phyloP scores from a whole-genome alignment of 805 yeast species.

The Crinitomyces ghanaensis region DNA sequence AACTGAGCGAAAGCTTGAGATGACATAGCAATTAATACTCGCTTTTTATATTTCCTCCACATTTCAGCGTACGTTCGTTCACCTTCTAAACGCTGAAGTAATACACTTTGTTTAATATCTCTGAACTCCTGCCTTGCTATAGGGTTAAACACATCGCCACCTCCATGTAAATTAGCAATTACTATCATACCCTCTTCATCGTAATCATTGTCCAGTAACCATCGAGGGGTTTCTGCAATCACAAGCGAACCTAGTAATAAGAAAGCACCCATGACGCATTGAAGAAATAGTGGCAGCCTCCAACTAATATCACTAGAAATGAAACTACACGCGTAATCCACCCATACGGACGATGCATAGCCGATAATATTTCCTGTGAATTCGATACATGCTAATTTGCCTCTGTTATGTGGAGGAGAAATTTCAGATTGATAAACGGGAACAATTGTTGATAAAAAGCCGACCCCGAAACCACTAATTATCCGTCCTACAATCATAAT shows the following conservation, averaged over 20 bases:
- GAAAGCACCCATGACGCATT: constrained; percentile 59
- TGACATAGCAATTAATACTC: constrained; percentile 80
- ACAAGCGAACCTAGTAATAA: constrained; percentile 64
- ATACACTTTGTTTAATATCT: constrained; percentile 69
- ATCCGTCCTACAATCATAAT: constrained; percentile 55
- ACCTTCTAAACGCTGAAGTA: constrained; percentile 70
- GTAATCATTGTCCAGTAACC: constrained; percentile 71
- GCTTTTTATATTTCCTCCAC: constrained; percentile 61
- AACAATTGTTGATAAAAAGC: constrained; percentile 69
- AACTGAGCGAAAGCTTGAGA: constrained; percentile 89
- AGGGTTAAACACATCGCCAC: constrained; percentile 62
- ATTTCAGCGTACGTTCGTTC: constrained; percentile 63
- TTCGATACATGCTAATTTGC: constrained; percentile 74
- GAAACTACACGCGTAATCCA: constrained; percentile 65
- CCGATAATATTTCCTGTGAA: constrained; percentile 81
- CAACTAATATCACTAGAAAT: constrained; percentile 53
- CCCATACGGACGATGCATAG: constrained; percentile 76
- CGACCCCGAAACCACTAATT: constrained; percentile 77
- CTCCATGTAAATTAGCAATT: constrained; percentile 70
- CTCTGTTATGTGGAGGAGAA: constrained; percentile 78
- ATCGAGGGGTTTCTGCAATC: constrained; percentile 81
- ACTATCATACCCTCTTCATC: constrained; percentile 78
- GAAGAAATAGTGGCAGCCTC: constrained; percentile 70
- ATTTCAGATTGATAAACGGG: constrained; percentile 86
- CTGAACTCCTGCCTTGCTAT: constrained; percentile 63